These are phyloP conservation scores for Wickerhamomyces alni DNA, from an alignment of 805 yeast genomes.

Conservation along the genomic window DNA sequence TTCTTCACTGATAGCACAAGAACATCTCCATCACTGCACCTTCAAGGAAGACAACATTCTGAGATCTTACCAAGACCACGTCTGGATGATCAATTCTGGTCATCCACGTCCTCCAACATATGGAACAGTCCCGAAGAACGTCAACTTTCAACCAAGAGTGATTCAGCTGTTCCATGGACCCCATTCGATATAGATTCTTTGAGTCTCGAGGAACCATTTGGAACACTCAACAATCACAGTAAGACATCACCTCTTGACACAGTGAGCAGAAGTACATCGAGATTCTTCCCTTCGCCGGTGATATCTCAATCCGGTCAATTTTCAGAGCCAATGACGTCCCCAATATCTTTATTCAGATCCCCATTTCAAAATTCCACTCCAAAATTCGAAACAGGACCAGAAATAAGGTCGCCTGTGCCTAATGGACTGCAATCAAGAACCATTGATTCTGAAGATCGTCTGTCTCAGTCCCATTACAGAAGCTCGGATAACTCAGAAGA, in stretches of 20 bases:
- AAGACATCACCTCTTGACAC: neutral
- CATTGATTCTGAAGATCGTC: too few species aligned
- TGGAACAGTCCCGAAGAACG: constrained; percentile 20
- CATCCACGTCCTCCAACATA: constrained; percentile 11
- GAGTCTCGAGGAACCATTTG: constrained; percentile 11
- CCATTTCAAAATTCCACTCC: too few species aligned
- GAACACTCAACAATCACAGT: too few species aligned
- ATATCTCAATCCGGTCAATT: constrained; percentile 10
- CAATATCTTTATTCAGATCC: too few species aligned
- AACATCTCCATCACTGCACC: neutral
- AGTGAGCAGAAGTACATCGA: constrained; percentile 13
- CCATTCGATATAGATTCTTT: constrained; percentile 19
- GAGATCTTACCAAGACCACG: constrained; percentile 4
- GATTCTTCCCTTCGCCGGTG: constrained; percentile 22
- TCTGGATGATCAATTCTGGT: constrained; percentile 10
- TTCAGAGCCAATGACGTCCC: too few species aligned
- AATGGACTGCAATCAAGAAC: too few species aligned
- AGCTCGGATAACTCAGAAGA: too few species aligned
- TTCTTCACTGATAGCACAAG: too few species aligned
- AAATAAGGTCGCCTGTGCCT: too few species aligned
- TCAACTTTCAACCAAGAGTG: constrained; percentile 21
- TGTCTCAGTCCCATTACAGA: too few species aligned
- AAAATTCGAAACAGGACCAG: too few species aligned
- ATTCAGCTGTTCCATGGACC: constrained; percentile 22
- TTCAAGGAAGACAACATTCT: constrained; percentile 9